Base-by-base conservation (phyloP, 2,329 filamentous ascomycete genomes). In the Aspergillus caelatus region DNA sequence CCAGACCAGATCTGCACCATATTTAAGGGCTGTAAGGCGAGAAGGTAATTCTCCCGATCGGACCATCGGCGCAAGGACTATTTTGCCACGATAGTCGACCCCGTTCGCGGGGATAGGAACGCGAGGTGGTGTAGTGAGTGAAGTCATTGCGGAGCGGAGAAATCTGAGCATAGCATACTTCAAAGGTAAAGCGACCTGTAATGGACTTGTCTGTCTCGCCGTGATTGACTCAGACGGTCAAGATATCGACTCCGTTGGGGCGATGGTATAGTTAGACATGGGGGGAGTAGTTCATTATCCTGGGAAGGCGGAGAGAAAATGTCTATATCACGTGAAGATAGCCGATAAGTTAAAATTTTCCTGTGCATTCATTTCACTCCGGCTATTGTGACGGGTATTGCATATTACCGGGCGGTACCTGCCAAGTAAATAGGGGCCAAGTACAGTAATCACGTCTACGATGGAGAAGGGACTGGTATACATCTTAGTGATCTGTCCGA, bases 61-160 rank as follows among this genome's bases (percentile, higher is more conserved):
- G 62, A 97, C 94, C 95, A 99, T 99, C 46, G 95, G 95, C 65
- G 95, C 95, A 67, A 99, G 90, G 52, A 98, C 95, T 68, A 98
- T 81, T 79, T 96, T 97, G 79, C 91, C 91, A 71, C 94, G 88
- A 80, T 97, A 98, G 82, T 97, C 93, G 73, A 97, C 93, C 58
- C 94, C 94, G 78, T 91, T 91, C 65, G 84, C 86, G 68, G 94
- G 94, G 69, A 97, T 96, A 58, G 93, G 90, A 43, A 97, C 91
- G 75, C 84, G 88, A 75, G 90, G 89, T 61, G 84, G 77, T 56
- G 68, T 61, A 63, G 70, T 65, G 39, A 73, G 61, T 57, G 74
- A 70, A 72, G 85, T 82, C 87, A 91, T 91, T 75, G 79, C 82
- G 77, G 81, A 78, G 77, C 80, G 81, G 57, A 84, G 61, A 39